phyloP scores from a whole-genome alignment of 768 basidiomycete genomes.

The Amanita phalloides region DNA sequence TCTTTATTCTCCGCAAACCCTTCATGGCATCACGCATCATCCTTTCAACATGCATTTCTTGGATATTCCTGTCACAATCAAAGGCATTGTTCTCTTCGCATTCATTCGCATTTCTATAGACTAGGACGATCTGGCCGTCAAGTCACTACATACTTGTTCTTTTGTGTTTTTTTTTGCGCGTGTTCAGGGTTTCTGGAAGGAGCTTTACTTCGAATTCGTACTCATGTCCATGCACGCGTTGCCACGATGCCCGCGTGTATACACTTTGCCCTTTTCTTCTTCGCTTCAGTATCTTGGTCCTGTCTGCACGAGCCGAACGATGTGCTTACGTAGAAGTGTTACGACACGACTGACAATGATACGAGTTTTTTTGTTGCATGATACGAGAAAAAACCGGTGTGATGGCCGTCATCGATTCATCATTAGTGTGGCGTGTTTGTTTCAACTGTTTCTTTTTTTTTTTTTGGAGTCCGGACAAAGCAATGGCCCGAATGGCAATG shows the following conservation, averaged over 20 bases:
- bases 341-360: not conserved
- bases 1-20: slow-evolving; percentile 2
- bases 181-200: not conserved
- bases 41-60: not conserved
- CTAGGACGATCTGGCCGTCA: not conserved
- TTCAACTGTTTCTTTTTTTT: too few species aligned
- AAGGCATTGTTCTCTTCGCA: not conserved
- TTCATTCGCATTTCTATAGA: not conserved
- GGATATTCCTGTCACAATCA: not conserved
- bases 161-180: not conserved
- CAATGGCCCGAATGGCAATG: too few species aligned
- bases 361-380: not conserved
- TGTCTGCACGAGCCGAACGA: not conserved
- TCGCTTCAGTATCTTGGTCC: not conserved
- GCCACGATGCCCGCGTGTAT: not conserved
- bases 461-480: too few species aligned
- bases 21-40: not conserved
- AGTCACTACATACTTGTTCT: not conserved
- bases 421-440: too few species aligned
- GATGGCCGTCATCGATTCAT: not conserved
- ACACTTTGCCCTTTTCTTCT: not conserved
- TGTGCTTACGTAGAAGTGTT: not conserved
- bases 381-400: not conserved
- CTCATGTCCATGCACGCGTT: not conserved
- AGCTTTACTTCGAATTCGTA: not conserved